These are phyloP conservation scores for Trypanosoma vivax DNA, from an alignment of 208 protist genomes.

Conservation along the genomic window DNA sequence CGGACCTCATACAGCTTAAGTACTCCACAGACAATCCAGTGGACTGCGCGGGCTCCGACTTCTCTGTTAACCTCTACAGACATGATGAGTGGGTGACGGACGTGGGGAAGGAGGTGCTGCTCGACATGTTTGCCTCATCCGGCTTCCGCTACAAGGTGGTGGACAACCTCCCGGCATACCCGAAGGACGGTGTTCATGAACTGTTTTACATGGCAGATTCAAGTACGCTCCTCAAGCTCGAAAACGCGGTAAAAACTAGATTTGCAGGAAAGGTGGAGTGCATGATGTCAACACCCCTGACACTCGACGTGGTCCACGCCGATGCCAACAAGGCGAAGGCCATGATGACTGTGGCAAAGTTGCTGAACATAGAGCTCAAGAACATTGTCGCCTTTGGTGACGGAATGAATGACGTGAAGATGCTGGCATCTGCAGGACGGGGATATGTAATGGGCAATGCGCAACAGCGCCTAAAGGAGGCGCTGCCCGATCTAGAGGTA, in stretches of 20 bases:
- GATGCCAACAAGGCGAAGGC: conserved; percentile 42
- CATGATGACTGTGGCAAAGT: conserved; percentile 29
- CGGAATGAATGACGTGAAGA: conserved; percentile 60
- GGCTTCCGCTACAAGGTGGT: conserved; percentile 43
- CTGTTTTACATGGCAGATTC: conserved; percentile 32
- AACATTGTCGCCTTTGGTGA: conserved; percentile 70
- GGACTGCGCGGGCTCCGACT: not conserved
- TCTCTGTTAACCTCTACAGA: conserved; percentile 45
- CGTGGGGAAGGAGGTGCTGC: conserved; percentile 41
- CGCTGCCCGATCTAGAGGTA: conserved; percentile 28
- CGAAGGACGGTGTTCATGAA: conserved; percentile 24
- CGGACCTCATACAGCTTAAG: conserved; percentile 36
- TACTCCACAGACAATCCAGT: not conserved
- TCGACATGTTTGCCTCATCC: conserved; percentile 33
- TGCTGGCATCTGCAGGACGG: conserved; percentile 40
- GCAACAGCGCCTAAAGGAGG: conserved; percentile 25
- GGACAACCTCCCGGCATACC: conserved; percentile 2
- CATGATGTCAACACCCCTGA: conserved; percentile 23
- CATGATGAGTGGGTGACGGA: conserved; percentile 46
- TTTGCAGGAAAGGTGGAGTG: conserved; percentile 24
- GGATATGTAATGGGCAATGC: conserved; percentile 64
- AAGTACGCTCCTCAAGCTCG: conserved; percentile 19
- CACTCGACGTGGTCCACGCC: conserved; percentile 22
- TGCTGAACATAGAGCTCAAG: conserved; percentile 24
- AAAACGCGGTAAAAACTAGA: conserved; percentile 21